phyloP scores from a whole-genome alignment of 2,329 filamentous ascomycete species.

The Ophiostoma ulmi region DNA sequence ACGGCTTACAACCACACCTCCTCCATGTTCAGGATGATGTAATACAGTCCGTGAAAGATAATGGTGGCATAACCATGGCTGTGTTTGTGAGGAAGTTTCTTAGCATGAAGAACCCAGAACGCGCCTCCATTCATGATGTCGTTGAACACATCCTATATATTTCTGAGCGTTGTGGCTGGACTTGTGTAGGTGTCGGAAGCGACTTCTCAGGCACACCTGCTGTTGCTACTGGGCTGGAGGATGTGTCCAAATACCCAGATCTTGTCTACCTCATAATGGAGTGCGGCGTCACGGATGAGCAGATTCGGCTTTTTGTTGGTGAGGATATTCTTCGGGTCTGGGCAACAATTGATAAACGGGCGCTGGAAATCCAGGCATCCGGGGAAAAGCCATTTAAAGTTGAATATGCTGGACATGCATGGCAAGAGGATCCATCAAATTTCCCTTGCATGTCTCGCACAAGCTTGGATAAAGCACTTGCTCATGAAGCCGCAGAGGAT shows the following conservation, averaged over 20 bases:
- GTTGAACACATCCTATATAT: background rate
- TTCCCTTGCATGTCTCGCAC: background rate
- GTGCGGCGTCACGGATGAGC: background rate
- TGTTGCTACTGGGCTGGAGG: background rate
- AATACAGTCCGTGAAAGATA: background rate
- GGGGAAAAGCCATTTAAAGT: background rate
- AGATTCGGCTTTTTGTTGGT: background rate
- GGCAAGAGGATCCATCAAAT: background rate
- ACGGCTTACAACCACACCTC: background rate
- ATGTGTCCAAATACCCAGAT: background rate
- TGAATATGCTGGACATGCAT: slow-evolving; percentile 13
- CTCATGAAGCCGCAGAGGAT: background rate
- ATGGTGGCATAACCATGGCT: background rate
- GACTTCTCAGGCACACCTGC: slow-evolving; percentile 1
- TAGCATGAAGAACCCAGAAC: background rate
- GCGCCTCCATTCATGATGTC: background rate
- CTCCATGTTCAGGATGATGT: background rate
- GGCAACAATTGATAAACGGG: background rate
- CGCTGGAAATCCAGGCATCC: background rate
- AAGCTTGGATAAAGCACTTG: background rate
- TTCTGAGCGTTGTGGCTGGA: background rate
- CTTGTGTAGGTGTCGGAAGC: slow-evolving; percentile 2
- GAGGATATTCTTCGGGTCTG: background rate
- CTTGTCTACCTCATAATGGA: background rate
- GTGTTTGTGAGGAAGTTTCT: background rate